Percentiles rank a stretch among this genome's conserved stretches.
phyloP scores from a whole-genome alignment of 129 eudicot species.

The Dittrichia graveolens region DNA sequence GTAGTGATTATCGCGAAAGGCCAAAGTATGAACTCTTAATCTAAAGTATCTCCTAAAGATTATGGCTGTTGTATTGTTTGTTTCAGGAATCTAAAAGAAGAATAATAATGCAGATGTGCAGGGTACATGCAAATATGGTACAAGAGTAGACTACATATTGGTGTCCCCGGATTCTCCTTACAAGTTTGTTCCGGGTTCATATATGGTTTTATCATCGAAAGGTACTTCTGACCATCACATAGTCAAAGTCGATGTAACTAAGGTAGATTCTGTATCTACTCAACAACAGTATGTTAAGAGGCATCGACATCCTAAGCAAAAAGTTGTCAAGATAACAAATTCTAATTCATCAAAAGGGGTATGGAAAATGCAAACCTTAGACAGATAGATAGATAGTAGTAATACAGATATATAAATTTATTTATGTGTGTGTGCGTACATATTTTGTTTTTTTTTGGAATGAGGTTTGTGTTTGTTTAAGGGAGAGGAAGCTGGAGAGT shows the following conservation, averaged over 20 bases:
- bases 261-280: slow-evolving; percentile 23
- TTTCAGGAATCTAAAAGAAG: background rate
- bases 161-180: slow-evolving; percentile 73
- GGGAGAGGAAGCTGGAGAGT: slow-evolving; percentile 12
- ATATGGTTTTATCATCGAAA: slow-evolving; percentile 83
- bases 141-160: slow-evolving; percentile 78
- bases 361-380: slow-evolving; percentile 61
- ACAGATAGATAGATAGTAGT: slow-evolving; percentile 38
- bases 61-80: background rate
- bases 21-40: slow-evolving; percentile 62
- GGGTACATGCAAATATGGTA: slow-evolving; percentile 96
- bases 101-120: slow-evolving; percentile 66
- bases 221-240: slow-evolving; percentile 98
- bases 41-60: background rate
- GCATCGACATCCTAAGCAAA: slow-evolving; percentile 48
- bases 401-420: background rate
- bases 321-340: slow-evolving; percentile 61
- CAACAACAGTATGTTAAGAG: slow-evolving; percentile 37
- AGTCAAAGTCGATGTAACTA: slow-evolving; percentile 77
- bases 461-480: slow-evolving; percentile 31
- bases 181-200: slow-evolving; percentile 89
- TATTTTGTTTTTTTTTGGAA: slow-evolving; percentile 12
- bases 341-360: slow-evolving; percentile 67
- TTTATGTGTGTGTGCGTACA: background rate
- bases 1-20: slow-evolving; percentile 97